Evolutionary conservation across 768 basidiomycete species (phyloP), one percentile per base, ranked within the genome.

Genomic region (Pleurotus tuber-regium): DNA sequence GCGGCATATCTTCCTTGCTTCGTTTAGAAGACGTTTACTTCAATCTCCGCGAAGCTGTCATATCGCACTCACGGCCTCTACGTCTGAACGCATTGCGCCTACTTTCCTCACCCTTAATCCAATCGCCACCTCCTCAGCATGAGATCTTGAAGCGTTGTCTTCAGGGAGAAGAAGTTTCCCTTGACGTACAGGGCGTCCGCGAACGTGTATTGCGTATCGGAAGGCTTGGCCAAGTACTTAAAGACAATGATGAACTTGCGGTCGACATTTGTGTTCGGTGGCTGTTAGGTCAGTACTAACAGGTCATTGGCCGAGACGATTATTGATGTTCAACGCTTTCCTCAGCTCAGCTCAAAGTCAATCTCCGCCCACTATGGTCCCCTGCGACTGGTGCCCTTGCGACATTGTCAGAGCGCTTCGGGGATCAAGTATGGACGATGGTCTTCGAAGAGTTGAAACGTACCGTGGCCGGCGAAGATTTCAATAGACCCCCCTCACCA

Each of bases 271-370:
- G 81, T 52, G 70, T 77, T 4, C 67, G 84, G 35, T 94, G 92
- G 88, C 64, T 93, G 18, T 78, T 87, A 24, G 85, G 89, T 89
- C 43, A 51, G 77, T 70, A 4, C n/a, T n/a, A n/a, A n/a, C n/a
- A n/a, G n/a, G n/a, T n/a, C n/a, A n/a, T n/a, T n/a, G n/a, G n/a
- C n/a, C n/a, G n/a, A 44, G 11, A 3, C 28, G 7, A 8, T 39
- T 26, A 36, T 53, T 3, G 16, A 33, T 19, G 43, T 54, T 11
- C 5, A 42, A 12, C 40, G 18, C 11, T 28, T 29, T 43, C 2
- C 50, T 21, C 59, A 87, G 91, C 89, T 4, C 95, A 97, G 64
- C 74, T 98, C 47, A 98, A 98, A 70, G 88, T 98, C 54, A 96
- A 94, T 63, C 70, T 98, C 39, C 80, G 91, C 24, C 97, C 97